These are phyloP conservation scores for Populus davidiana DNA, from an alignment of 345 rosid genomes.

Conservation along the genomic window DNA sequence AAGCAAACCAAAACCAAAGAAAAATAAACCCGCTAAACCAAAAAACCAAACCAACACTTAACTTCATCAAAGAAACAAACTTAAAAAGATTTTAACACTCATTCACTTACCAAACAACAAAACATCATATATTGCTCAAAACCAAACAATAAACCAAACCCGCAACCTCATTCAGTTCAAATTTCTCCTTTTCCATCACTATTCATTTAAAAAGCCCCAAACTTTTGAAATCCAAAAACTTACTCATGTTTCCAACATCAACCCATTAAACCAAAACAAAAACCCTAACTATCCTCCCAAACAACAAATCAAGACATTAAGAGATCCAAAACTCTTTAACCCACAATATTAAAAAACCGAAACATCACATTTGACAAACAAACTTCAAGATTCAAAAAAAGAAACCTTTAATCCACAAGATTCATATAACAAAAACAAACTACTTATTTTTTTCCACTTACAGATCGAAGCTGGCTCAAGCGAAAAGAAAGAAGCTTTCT, in stretches of 20 bases:
- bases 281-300: slow-evolving; percentile 14
- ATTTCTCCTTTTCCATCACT: background rate
- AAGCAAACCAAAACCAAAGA: background rate
- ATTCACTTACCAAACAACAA: background rate
- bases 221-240: background rate
- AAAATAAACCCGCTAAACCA: background rate
- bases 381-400: background rate
- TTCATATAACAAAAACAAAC: background rate
- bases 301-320: slow-evolving; percentile 15
- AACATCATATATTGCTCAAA: background rate
- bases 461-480: slow-evolving; percentile 37
- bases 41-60: background rate
- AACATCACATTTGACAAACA: background rate
- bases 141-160: background rate
- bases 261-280: slow-evolving; percentile 11
- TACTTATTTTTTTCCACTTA: slow-evolving; percentile 16
- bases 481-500: slow-evolving; percentile 5
- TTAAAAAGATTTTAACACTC: background rate
- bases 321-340: slow-evolving; percentile 17
- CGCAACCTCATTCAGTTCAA: background rate
- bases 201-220: background rate
- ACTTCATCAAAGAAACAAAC: background rate
- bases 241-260: slow-evolving; percentile 11
- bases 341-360: background rate
- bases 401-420: background rate